Evolutionary conservation across 257 asterid genomes (phyloP).

Genomic region (Cinchona pubescens): DNA sequence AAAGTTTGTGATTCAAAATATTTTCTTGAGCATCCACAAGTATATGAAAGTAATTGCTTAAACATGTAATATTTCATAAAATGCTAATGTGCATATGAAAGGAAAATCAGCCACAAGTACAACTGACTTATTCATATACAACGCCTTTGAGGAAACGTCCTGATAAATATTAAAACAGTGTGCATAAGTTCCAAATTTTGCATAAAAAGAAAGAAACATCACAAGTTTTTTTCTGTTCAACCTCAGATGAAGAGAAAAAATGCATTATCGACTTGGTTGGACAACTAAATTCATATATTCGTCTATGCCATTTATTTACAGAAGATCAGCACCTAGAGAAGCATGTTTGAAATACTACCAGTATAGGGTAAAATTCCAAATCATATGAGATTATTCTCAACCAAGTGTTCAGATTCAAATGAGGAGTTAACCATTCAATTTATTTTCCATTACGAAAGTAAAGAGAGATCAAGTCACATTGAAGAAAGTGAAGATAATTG

Average conservation of each 20-base stretch:
- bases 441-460: not conserved
- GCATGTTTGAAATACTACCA: not conserved
- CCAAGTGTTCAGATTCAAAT: not conserved
- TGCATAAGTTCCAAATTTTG: not conserved
- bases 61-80: not conserved
- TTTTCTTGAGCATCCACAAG: not conserved
- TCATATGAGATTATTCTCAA: not conserved
- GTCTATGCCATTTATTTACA: not conserved
- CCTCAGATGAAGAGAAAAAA: not conserved
- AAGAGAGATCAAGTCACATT: not conserved
- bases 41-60: not conserved
- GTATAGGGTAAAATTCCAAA: not conserved
- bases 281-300: not conserved
- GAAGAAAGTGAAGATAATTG: constrained; percentile 13
- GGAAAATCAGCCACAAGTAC: not conserved
- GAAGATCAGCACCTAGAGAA: not conserved
- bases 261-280: not conserved
- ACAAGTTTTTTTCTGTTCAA: not conserved
- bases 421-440: not conserved
- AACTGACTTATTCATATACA: not conserved
- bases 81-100: not conserved
- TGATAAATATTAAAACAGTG: not conserved
- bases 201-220: not conserved
- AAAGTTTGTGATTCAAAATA: not conserved
- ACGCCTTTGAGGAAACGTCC: not conserved